Conservation (phyloP, 1,139 yeast species). For the Scheffersomyces insectosa region DNA sequence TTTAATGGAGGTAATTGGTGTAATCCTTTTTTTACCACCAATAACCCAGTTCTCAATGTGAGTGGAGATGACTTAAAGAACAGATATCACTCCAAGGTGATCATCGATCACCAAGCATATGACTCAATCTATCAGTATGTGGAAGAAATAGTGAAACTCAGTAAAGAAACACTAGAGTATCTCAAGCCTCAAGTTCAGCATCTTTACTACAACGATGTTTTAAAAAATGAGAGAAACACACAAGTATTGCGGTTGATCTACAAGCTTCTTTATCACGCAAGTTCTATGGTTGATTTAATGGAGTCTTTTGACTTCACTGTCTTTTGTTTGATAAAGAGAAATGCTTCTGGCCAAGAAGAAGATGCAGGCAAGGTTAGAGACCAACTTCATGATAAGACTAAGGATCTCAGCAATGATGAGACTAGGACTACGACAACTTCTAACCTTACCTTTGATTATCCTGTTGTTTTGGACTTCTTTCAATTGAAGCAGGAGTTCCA, state of each 20-base stretch:
- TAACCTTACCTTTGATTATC: slow-evolving; percentile 52
- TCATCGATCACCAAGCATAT: slow-evolving; percentile 52
- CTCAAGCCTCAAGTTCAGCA: slow-evolving; percentile 39
- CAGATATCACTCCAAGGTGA: slow-evolving; percentile 43
- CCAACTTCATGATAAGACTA: slow-evolving; percentile 6
- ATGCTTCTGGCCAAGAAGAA: slow-evolving; percentile 22
- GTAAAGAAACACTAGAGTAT: slow-evolving; percentile 41
- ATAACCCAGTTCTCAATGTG: slow-evolving; percentile 39
- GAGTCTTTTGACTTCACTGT: slow-evolving; percentile 67
- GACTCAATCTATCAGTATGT: slow-evolving; percentile 36
- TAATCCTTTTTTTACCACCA: slow-evolving; percentile 58
- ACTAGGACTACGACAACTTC: slow-evolving; percentile 4
- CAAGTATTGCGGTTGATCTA: slow-evolving; percentile 54
- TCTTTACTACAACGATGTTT: slow-evolving; percentile 30
- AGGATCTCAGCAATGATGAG: slow-evolving; percentile 3
- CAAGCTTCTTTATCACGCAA: slow-evolving; percentile 50
- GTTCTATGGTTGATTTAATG: slow-evolving; percentile 51
- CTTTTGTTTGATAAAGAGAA: slow-evolving; percentile 42
- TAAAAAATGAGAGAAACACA: slow-evolving; percentile 52
- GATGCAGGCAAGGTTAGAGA: slow-evolving; percentile 14
- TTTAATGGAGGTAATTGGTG: slow-evolving; percentile 78
- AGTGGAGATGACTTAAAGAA: slow-evolving; percentile 50
- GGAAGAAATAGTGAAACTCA: slow-evolving; percentile 37
- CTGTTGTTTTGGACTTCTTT: slow-evolving; percentile 70
- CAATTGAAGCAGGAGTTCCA: slow-evolving; percentile 75